A percentile compares a stretch with the other conserved stretches of the same genome.
These are phyloP conservation scores for Sphagnum fallax DNA, from an alignment of 228 moss, liverwort and hornwort genomes.

Conservation along the genomic window DNA sequence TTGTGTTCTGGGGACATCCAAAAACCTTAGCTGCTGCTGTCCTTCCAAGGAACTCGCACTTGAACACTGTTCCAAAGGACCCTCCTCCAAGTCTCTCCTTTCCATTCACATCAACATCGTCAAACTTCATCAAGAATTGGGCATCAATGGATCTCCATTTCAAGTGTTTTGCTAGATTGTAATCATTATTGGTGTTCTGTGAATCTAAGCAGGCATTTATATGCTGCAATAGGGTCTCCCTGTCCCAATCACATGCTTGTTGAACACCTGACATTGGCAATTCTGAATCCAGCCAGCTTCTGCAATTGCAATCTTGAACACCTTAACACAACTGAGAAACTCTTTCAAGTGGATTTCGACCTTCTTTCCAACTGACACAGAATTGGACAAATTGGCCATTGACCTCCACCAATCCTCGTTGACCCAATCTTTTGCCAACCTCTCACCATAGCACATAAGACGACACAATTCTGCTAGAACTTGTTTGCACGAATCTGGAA, in stretches of 20 bases:
- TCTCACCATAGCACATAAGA: conserved; percentile 31
- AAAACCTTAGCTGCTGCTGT: conserved; percentile 24
- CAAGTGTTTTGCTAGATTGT: too few species aligned
- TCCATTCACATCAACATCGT: too few species aligned
- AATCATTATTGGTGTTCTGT: too few species aligned
- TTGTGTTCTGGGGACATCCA: conserved; percentile 11
- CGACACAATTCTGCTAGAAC: conserved; percentile 44
- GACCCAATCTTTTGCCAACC: conserved; percentile 35
- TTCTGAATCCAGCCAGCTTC: conserved; percentile 36
- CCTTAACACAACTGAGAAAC: conserved; percentile 28
- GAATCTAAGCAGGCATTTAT: conserved; percentile 4
- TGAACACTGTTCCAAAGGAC: conserved; percentile 26
- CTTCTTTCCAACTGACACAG: conserved; percentile 30
- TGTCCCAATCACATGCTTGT: conserved; percentile 30
- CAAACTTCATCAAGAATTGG: too few species aligned
- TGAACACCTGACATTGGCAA: conserved; percentile 32
- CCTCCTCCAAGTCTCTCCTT: conserved; percentile 12
- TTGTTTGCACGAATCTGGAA: conserved; percentile 31
- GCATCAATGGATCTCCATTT: too few species aligned
- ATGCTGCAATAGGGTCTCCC: conserved; percentile 10
- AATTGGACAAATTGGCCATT: conserved; percentile 19
- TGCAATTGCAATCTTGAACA: conserved; percentile 34
- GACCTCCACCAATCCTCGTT: conserved; percentile 41
- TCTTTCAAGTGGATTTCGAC: conserved; percentile 35
- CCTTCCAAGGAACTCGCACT: conserved; percentile 45